Evolutionary conservation across 1,139 yeast genomes (phyloP), one percentile per base, ranked within the genome.

Genomic region (Suzukiozyma palmioleophila): DNA sequence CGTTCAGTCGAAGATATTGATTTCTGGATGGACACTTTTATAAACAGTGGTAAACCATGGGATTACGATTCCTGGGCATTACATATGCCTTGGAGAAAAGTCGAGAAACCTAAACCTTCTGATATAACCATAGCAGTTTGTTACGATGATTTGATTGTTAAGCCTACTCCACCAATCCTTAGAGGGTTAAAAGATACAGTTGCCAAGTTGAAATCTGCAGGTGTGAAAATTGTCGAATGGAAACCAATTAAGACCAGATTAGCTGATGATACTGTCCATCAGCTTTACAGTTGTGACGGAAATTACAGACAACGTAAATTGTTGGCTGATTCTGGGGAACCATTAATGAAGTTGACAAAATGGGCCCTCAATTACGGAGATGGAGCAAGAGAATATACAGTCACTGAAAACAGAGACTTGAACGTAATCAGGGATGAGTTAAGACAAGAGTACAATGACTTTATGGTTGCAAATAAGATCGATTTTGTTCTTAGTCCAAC

Each of bases 1-100:
- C 69, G 81, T 46, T 62, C 79, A 8, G 59, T 87, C 25, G 79
- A 73, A 10, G 95, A 86, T 54, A 60, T 87, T 47, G 76, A 77
- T 25, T 75, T 74, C 45, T 77, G 84, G 61, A 72, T 82, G 67
- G 76, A 75, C 41, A 47, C 64, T 21, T 79, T 77, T 51, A 63
- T 81, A 43, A 77, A 77, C 50, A 66, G 67, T 18, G 87, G 87
- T 43, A 66, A 81, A 55, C 90, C 92, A 15, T 84, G 90, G 89
- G 64, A 70, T 35, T 61, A 62, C 36, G 94, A 85, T 58, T 75
- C 76, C 43, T 64, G 70, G 41, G 60, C 69, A 38, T 59, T 77
- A 37, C 80, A 77, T 39, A 53, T 80, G 44, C 84, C 83, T 16
- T 84, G 92, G 90, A 71, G 77, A 53, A 60, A 70, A 14, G 76